Evolutionary conservation across 768 basidiomycete species (phyloP).

Genomic region (Boletellus ananiceps): DNA sequence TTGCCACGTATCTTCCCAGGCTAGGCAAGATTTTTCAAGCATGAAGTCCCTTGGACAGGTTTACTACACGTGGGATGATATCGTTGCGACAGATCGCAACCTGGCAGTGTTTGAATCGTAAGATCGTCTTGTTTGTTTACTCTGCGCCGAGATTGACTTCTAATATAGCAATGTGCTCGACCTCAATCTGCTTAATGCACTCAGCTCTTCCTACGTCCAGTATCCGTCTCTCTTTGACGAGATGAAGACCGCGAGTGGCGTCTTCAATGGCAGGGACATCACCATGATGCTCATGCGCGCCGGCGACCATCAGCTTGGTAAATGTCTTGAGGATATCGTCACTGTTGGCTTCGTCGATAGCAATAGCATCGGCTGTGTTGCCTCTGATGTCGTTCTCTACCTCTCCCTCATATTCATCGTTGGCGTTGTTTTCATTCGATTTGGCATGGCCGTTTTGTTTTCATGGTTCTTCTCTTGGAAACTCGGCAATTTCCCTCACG

Average conservation of each 20-base stretch:
- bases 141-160: slow-evolving; percentile 5
- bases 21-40: slow-evolving; percentile 48
- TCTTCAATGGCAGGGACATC: slow-evolving; percentile 79
- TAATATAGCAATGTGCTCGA: slow-evolving; percentile 76
- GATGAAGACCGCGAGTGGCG: slow-evolving; percentile 62
- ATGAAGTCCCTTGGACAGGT: slow-evolving; percentile 73
- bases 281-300: slow-evolving; percentile 81
- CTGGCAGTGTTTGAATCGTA: slow-evolving; percentile 93
- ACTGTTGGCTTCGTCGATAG: slow-evolving; percentile 94
- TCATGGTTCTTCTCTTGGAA: slow-evolving; percentile 98
- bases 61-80: slow-evolving; percentile 90
- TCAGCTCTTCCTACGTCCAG: slow-evolving; percentile 71
- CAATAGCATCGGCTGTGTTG: slow-evolving; percentile 92
- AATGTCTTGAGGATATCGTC: slow-evolving; percentile 82
- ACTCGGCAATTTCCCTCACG: slow-evolving; percentile 87
- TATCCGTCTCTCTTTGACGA: slow-evolving; percentile 83
- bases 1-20: slow-evolving; percentile 64
- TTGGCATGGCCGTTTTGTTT: slow-evolving; percentile 95
- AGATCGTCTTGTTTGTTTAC: slow-evolving; percentile 32
- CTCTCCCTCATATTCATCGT: slow-evolving; percentile 95
- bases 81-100: slow-evolving; percentile 64
- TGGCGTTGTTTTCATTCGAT: slow-evolving; percentile 92
- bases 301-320: slow-evolving; percentile 60
- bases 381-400: slow-evolving; percentile 91
- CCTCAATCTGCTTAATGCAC: slow-evolving; percentile 79